Percentiles rank a stretch among this genome's conserved stretches.
Evolutionary conservation across 225 moss, liverwort and hornwort genomes (phyloP).

Genomic region (Thuidium tamariscinum): DNA sequence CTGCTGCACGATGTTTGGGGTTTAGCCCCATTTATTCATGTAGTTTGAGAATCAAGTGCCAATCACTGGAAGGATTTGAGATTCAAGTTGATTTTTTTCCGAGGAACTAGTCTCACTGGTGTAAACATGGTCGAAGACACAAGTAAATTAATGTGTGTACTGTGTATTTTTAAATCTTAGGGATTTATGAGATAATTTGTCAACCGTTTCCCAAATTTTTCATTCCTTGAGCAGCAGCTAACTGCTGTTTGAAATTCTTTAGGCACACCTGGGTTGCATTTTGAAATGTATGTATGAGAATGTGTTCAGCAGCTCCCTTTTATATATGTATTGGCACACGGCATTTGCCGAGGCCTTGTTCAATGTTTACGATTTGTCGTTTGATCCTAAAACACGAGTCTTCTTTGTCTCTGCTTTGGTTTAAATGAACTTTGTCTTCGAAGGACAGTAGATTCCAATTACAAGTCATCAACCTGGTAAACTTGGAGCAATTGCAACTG

Average conservation of each 20-base stretch:
- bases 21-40: no score
- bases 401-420: neutral
- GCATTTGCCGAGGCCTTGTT: neutral
- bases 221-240: neutral
- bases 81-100: neutral
- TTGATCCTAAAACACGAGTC: neutral
- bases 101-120: no score
- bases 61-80: neutral
- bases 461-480: neutral
- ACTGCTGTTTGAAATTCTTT: neutral
- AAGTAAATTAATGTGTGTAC: no score
- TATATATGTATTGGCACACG: neutral
- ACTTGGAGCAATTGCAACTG: neutral
- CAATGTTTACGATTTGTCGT: neutral
- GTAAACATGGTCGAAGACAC: no score
- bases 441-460: neutral
- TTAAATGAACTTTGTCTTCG: neutral
- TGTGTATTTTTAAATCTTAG: no score
- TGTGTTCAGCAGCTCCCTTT: neutral
- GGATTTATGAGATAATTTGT: neutral
- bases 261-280: neutral
- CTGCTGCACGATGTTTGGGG: neutral
- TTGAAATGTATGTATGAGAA: neutral
- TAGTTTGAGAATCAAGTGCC: neutral
- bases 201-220: neutral